phyloP scores from a whole-genome alignment of 768 basidiomycete species.

The Hydnomerulius pinastri region DNA sequence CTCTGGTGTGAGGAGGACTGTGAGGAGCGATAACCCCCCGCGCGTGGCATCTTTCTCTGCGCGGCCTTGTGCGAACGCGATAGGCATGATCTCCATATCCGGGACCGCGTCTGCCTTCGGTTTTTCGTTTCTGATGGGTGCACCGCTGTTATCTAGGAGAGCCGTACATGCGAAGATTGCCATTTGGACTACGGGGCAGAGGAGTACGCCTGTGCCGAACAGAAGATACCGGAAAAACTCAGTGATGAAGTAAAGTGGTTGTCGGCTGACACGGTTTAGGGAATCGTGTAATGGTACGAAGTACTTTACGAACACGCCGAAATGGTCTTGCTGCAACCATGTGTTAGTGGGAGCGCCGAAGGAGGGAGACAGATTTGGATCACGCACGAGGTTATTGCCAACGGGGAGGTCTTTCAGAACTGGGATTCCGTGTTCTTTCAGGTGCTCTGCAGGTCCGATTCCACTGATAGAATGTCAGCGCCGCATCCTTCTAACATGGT shows the following conservation, averaged over 20 bases:
- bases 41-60: constrained; percentile 3
- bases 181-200: constrained; percentile 31
- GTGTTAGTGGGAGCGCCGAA: background rate
- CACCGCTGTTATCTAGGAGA: constrained; percentile 24
- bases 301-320: constrained; percentile 35
- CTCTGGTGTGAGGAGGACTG: constrained; percentile 24
- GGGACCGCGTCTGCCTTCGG: constrained; percentile 30
- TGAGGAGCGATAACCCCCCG: constrained; percentile 29
- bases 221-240: constrained; percentile 36
- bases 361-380: background rate
- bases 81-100: constrained; percentile 41
- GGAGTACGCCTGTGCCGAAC: constrained; percentile 35
- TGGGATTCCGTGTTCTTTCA: constrained; percentile 28
- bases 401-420: constrained; percentile 35
- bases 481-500: background rate
- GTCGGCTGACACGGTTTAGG: constrained; percentile 23
- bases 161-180: constrained; percentile 31
- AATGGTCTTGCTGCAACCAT: constrained; percentile 40
- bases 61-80: constrained; percentile 9
- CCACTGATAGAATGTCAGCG: constrained; percentile 30
- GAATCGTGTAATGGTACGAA: constrained; percentile 35
- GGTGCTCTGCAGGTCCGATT: constrained; percentile 43
- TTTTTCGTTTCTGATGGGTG: constrained; percentile 11
- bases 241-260: constrained; percentile 27
- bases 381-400: constrained; percentile 32